phyloP scores from a whole-genome alignment of 2,329 filamentous ascomycete species.

The Chrysosporium queenslandicum region DNA sequence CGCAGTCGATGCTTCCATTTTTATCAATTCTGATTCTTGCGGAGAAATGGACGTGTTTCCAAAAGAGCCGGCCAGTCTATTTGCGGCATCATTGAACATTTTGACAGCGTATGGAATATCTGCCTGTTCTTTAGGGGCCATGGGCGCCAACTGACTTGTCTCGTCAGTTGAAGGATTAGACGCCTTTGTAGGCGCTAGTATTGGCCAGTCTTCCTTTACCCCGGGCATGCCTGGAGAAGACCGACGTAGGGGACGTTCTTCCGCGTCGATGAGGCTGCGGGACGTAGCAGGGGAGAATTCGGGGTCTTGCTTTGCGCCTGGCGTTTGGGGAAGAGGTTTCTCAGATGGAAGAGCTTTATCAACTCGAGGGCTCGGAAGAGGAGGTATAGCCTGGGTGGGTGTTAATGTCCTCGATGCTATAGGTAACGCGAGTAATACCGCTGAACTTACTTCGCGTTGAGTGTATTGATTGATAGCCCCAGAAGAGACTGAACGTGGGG shows the following conservation, averaged over 20 bases:
- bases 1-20: not conserved
- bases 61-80: conserved; percentile 2
- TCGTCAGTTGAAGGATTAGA: not conserved
- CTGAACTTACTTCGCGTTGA: not conserved
- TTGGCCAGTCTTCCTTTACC: conserved; percentile 15
- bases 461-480: not conserved
- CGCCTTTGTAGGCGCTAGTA: conserved; percentile 8
- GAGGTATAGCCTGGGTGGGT: not conserved
- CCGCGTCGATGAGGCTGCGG: conserved; percentile 9
- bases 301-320: not conserved
- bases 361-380: not conserved
- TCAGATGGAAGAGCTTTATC: conserved; percentile 15
- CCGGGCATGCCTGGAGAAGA: conserved; percentile 6
- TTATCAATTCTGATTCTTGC: not conserved
- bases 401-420: not conserved
- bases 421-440: not conserved
- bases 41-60: not conserved
- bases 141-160: not conserved
- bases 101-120: conserved; percentile 6
- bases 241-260: conserved; percentile 5
- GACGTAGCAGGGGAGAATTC: not conserved
- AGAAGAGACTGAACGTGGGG: conserved; percentile 5
- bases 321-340: conserved; percentile 17
- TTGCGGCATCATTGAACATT: conserved; percentile 13
- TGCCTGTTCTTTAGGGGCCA: not conserved